Percentiles rank a stretch among this genome's conserved stretches.
These are phyloP conservation scores for Fusarium irregulare DNA, from an alignment of 2,329 filamentous ascomycete species.

Conservation along the genomic window DNA sequence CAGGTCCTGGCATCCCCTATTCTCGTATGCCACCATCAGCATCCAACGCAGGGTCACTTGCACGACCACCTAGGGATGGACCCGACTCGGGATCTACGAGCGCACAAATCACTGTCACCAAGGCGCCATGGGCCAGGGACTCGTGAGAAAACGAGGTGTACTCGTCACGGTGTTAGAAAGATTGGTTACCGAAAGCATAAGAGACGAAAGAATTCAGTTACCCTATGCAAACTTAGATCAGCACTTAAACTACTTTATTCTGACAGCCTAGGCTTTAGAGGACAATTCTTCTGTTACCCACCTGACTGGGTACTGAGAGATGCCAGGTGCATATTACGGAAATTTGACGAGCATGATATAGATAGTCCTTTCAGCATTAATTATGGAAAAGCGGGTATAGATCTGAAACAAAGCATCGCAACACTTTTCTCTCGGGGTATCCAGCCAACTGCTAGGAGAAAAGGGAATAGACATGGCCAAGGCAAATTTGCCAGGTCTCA, in stretches of 20 bases:
- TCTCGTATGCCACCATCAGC: slow-evolving; percentile 51
- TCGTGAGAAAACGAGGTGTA: neutral
- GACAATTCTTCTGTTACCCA: neutral
- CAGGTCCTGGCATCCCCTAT: slow-evolving; percentile 54
- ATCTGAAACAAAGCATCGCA: slow-evolving; percentile 46
- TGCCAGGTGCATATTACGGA: slow-evolving; percentile 1
- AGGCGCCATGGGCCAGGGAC: slow-evolving; percentile 60
- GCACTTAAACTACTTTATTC: neutral
- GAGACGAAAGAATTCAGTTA: neutral
- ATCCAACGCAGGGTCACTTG: slow-evolving; percentile 44
- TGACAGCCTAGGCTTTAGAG: neutral
- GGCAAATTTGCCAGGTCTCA: slow-evolving; percentile 1
- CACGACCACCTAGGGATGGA: slow-evolving; percentile 35
- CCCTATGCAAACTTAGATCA: neutral
- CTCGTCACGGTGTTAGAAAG: neutral
- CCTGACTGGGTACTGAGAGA: neutral
- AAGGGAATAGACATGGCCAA: slow-evolving; percentile 30
- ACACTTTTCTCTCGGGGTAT: slow-evolving; percentile 48
- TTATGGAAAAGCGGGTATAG: slow-evolving; percentile 49
- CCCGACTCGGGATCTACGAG: slow-evolving; percentile 48
- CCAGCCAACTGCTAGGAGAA: slow-evolving; percentile 47
- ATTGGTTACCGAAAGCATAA: neutral
- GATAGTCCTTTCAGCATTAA: slow-evolving; percentile 34
- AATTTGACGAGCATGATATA: slow-evolving; percentile 11
- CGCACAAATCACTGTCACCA: slow-evolving; percentile 57